Base-by-base conservation (phyloP, 306 rosid genomes). In the Quercus wislizeni region DNA sequence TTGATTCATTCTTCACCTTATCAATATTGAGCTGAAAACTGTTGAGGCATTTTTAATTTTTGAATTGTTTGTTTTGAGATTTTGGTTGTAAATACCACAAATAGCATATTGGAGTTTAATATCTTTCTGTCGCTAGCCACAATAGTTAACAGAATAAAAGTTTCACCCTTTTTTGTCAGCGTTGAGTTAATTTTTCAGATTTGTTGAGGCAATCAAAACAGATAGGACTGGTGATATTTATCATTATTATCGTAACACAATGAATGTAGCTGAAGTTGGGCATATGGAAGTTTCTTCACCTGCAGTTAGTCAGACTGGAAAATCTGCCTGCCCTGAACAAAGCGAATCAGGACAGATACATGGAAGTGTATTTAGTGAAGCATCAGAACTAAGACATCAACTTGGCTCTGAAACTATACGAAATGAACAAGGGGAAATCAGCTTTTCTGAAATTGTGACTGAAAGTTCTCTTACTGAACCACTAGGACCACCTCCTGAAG, bases 241-340 rank as follows among this genome's bases (percentile, higher is more conserved):
- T 79, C 69, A 41, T 74, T 74, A 30, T n/a, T 81, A 83, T 76
- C 27, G 67, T 75, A 58, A 4, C 70, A 70, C 78, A 75, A 43
- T 79, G 75, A 79, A 21, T 79, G 71, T 85, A 83, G 89, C 82
- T 55, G 82, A 73, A 83, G 85, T 69, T 76, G 78, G 41, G 75
- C 86, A 19, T 41, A 10, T 61, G 81, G 62, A 56, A 41, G 64
- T 78, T 81, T 77, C 73, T 73, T 56, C 78, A 18, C 76, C 81
- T 49, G 46, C 31, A 75, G 77, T 86, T 83, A 82, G 69, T 71
- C 78, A 78, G 76, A 80, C 73, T 54, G 79, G 78, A 87, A 81
- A 83, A 18, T 65, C 30, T 55, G 55, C 83, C 20, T 63, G 76
- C 74, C 77, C 59, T 55, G 64, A 43, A 49, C 52, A 83, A 65